Evolutionary conservation across 345 rosid genomes (phyloP), one percentile per base, ranked within the genome.

Genomic region (Excoecaria cochinchinensis): DNA sequence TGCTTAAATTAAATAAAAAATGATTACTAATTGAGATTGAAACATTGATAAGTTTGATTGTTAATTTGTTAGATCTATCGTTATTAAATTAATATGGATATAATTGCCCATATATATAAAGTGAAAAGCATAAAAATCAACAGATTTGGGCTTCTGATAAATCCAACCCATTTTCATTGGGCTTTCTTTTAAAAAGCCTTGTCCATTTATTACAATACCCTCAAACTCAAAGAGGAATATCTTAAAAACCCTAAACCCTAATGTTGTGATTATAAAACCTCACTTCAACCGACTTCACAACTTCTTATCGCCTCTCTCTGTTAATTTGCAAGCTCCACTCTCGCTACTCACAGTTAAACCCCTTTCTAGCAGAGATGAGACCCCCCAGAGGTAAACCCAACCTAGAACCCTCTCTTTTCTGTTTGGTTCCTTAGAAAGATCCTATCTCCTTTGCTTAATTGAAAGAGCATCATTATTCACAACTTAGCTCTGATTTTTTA

Each of bases 311-410:
- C 75, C 68, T 42, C 53, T 63, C 40, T 24, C 76, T 38, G 15
- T 13, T 24, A 12, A 44, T 6, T 44, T 10, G 51, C 25, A 22
- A 67, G 22, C 57, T 36, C 66, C 12, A 25, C n/a, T 4, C 63
- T 10, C 47, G 10, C 17, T 1, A 13, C 22, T 25, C 7, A 17
- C 31, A 14, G 15, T 13, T n/a, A 6, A 24, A 0, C 38, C 14
- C 10, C 16, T 36, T 36, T 6, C 39, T 14, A 71, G 67, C 48
- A 17, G 25, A 5, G 0, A 77, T 77, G 80, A 52, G 55, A 16
- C 75, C 75, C 8, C 75, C 80, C 19, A 77, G 80, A 77, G 80
- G 80, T 77, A 77, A 56, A 42, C 0, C 1, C 14, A 24, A 11
- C 44, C 2, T 12, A n/a, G 10, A 47, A 0, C 31, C 47, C 16